A percentile compares a stretch with the other conserved stretches of the same genome.
Evolutionary conservation across 2,329 filamentous ascomycete species (phyloP).

Genomic region (Ilyonectria destructans): DNA sequence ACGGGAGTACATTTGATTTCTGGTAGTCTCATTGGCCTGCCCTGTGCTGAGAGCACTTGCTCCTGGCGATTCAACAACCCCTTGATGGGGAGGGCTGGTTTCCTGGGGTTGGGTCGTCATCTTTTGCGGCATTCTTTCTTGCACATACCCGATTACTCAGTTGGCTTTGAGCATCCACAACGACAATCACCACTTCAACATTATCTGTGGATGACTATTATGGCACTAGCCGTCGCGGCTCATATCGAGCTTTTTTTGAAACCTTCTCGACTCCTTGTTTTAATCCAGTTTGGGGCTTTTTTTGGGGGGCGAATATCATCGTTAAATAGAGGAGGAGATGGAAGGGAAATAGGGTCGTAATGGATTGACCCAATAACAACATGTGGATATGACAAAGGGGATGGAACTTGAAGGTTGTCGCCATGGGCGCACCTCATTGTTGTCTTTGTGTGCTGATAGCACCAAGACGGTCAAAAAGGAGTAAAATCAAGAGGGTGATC

Average conservation of each 20-base stretch:
- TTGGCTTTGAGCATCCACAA: slow-evolving; percentile 44
- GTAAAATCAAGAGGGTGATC: slow-evolving; percentile 42
- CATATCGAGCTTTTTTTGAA: slow-evolving; percentile 41
- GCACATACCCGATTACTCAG: slow-evolving; percentile 48
- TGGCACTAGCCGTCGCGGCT: slow-evolving; percentile 39
- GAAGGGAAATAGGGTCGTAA: slow-evolving; percentile 32
- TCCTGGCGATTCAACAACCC: slow-evolving; percentile 47
- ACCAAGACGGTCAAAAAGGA: slow-evolving; percentile 45
- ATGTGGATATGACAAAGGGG: slow-evolving; percentile 44
- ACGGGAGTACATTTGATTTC: slow-evolving; percentile 42
- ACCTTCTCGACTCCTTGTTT: slow-evolving; percentile 51
- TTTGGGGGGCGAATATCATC: slow-evolving; percentile 36
- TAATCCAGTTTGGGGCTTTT: slow-evolving; percentile 42
- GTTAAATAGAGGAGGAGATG: slow-evolving; percentile 45
- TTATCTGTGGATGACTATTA: slow-evolving; percentile 43
- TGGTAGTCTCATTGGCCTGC: slow-evolving; percentile 36
- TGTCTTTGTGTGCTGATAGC: slow-evolving; percentile 39
- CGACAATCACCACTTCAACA: slow-evolving; percentile 50
- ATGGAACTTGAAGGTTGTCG: slow-evolving; percentile 39
- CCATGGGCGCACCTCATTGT: slow-evolving; percentile 34
- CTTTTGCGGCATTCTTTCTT: slow-evolving; percentile 46
- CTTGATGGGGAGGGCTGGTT: slow-evolving; percentile 49
- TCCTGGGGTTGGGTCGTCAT: slow-evolving; percentile 47
- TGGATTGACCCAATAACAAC: slow-evolving; percentile 33
- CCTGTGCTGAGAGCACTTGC: slow-evolving; percentile 38